Evolutionary conservation across 495 filamentous ascomycete species (phyloP), one percentile per base, ranked within the genome.

Genomic region (Lichina pygmaea): DNA sequence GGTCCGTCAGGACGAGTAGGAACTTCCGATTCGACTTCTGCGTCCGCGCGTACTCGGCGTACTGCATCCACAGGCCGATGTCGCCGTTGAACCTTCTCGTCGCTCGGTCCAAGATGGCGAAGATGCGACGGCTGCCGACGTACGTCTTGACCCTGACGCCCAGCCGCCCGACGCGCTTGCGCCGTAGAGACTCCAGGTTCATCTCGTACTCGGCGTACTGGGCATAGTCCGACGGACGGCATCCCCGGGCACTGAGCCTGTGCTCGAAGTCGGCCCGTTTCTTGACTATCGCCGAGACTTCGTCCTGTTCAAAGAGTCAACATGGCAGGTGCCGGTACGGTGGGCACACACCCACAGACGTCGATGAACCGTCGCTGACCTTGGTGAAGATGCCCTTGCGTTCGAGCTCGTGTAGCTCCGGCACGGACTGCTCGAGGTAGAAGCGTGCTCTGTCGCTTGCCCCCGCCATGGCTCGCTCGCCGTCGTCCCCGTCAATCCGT

Each of bases 221-320:
- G 39, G 80, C 72, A 61, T 79, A 97, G 52, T 92, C 83, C 37
- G 67, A 57, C 0, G 82, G 68, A 39, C 70, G 68, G 38, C 76
- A 74, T 43, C 84, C 81, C 8, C 82, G 72, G 11, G 81, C 73
- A 51, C 91, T 81, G 51, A 95, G 66, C 43, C 75, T 77, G 64
- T 93, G 85, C 58, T 97, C 89, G 54, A 84, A 93, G 52, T 85
- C 82, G 54, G 83, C 86, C 48, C 91, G 77, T 54, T 86, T 93
- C 55, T 74, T 75, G 41, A 86, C 71, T 44, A 97, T 85, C 30
- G 78, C 72, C 48, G 69, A 65, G 57, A 95, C 93, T 63, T 95
- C 85, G 50, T 84, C 77, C 75, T 86, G 54, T 0, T 48, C 11
- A 52, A 43, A 56, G 17, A 55, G 54, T 24, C 30, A 34, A 11